Conservation (phyloP, 306 rosid genomes). For the Citrullus mucosospermus region DNA sequence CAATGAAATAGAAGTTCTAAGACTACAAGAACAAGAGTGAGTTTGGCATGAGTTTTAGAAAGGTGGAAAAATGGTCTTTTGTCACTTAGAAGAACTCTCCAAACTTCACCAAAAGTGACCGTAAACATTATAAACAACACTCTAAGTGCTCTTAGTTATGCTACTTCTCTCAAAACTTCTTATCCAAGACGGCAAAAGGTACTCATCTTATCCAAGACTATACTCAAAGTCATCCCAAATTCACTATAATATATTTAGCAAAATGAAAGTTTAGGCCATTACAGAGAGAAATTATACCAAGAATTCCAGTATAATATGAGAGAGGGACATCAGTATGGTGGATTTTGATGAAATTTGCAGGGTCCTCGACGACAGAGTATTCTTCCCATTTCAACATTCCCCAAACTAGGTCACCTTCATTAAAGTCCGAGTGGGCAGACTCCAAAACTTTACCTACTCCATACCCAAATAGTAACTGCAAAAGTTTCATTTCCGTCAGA, state of each 20-base stretch:
- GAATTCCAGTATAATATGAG: constrained; percentile 51
- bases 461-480: constrained; percentile 27
- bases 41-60: too few species aligned
- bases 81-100: neutral
- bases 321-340: constrained; percentile 48
- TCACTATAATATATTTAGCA: neutral
- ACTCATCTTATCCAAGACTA: neutral
- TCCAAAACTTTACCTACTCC: constrained; percentile 46
- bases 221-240: neutral
- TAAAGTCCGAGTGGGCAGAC: constrained; percentile 35
- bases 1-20: too few species aligned
- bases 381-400: constrained; percentile 58
- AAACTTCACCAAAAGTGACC: neutral
- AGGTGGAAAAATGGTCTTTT: too few species aligned
- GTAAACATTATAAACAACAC: neutral
- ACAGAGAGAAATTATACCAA: constrained; percentile 23
- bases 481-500: neutral
- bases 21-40: too few species aligned
- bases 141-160: neutral
- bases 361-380: constrained; percentile 23
- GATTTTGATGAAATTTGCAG: constrained; percentile 27
- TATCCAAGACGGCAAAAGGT: neutral
- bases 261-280: neutral
- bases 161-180: neutral
- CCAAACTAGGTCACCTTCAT: constrained; percentile 51